A percentile compares a stretch with the other conserved stretches of the same genome.
Evolutionary conservation across 345 rosid genomes (phyloP).

Genomic region (Barbarea vulgaris): DNA sequence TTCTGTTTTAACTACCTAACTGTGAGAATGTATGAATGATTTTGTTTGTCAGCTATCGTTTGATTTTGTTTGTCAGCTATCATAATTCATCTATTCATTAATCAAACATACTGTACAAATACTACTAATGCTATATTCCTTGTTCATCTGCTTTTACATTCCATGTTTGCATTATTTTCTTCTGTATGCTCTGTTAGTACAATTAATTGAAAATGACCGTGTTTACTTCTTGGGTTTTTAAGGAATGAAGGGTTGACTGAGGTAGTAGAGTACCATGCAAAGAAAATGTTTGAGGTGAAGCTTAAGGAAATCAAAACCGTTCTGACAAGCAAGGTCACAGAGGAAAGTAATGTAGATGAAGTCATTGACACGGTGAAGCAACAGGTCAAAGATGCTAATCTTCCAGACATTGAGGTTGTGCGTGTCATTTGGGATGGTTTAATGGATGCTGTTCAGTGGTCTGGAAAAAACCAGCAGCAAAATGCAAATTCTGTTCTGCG

Average conservation of each 20-base stretch:
- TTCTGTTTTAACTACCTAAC: background rate
- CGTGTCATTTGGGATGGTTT: conserved; percentile 90
- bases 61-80: background rate
- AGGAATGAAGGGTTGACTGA: conserved; percentile 87
- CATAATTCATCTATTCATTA: background rate
- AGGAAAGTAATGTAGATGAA: conserved; percentile 71
- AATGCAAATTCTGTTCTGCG: conserved; percentile 83
- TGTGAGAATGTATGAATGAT: background rate
- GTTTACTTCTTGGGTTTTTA: conserved; percentile 38
- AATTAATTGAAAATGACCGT: background rate
- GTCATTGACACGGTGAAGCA: conserved; percentile 86
- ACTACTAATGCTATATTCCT: background rate
- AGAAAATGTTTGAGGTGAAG: conserved; percentile 89
- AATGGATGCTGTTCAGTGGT: conserved; percentile 99
- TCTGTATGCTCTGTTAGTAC: background rate
- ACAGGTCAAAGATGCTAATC: conserved; percentile 75
- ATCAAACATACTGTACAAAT: background rate
- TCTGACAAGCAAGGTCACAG: conserved; percentile 77
- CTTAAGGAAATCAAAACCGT: conserved; percentile 87
- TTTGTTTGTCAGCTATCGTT: background rate
- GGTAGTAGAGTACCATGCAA: conserved; percentile 91
- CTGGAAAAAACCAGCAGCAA: conserved; percentile 99
- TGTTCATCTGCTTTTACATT: background rate
- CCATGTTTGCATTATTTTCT: background rate
- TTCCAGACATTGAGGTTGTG: conserved; percentile 77